phyloP scores from a whole-genome alignment of 768 basidiomycete species.

The Lanmaoa pseudosensibilis region DNA sequence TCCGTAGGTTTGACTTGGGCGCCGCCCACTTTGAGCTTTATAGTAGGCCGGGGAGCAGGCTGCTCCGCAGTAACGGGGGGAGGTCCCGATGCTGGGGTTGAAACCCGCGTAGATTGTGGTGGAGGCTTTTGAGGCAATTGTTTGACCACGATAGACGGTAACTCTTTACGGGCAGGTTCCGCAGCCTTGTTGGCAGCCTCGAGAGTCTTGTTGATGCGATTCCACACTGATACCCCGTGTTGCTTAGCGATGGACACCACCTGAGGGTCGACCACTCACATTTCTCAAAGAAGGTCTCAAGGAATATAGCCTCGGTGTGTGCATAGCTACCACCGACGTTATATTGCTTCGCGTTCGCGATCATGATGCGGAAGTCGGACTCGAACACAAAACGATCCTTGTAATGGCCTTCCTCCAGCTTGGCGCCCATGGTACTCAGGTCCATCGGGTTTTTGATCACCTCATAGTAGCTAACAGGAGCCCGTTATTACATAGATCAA shows the following conservation, averaged over 20 bases:
- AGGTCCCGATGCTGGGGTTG: constrained; percentile 17
- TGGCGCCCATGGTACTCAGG: constrained; percentile 82
- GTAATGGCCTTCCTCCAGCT: constrained; percentile 85
- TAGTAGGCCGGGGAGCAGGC: constrained; percentile 51
- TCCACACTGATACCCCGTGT: constrained; percentile 66
- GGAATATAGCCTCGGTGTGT: constrained; percentile 68
- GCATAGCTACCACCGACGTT: constrained; percentile 72
- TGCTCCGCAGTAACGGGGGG: constrained; percentile 23
- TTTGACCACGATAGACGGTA: constrained; percentile 29
- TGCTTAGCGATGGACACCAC: constrained; percentile 7
- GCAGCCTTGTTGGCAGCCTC: constrained; percentile 58
- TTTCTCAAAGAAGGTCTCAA: constrained; percentile 85
- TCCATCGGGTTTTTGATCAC: constrained; percentile 95
- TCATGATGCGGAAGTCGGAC: constrained; percentile 85
- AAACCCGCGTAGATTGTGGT: constrained; percentile 9
- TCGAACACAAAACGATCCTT: constrained; percentile 81
- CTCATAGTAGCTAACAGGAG: constrained; percentile 74
- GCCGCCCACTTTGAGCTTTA: constrained; percentile 69
- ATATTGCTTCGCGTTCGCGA: constrained; percentile 83
- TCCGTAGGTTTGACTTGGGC: constrained; percentile 37
- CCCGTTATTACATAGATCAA: neutral
- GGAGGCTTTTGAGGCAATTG: constrained; percentile 20
- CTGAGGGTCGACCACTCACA: constrained; percentile 47
- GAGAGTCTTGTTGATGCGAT: constrained; percentile 79
- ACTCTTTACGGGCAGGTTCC: constrained; percentile 22